Conservation (phyloP, 306 rosid species). For the Canavalia ensiformis region DNA sequence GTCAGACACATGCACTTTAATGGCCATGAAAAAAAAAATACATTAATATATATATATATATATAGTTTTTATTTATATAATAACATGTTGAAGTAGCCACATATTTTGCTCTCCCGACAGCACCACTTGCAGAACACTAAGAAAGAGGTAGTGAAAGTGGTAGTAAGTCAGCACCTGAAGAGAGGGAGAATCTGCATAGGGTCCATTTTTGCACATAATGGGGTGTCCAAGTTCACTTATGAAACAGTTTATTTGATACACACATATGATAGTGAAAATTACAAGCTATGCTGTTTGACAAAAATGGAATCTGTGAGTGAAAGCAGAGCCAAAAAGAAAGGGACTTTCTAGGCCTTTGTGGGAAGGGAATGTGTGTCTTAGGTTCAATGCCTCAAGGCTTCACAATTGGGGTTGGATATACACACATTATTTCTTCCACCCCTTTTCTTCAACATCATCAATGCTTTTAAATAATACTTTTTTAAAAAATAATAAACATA, state of each 20-base stretch:
- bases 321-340: conserved; percentile 44
- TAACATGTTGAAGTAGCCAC: neutral
- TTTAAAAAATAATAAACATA: too few relatives aligned
- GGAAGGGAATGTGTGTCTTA: conserved; percentile 33
- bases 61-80: neutral
- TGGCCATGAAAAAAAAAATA: neutral
- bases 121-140: conserved; percentile 46
- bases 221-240: conserved; percentile 44
- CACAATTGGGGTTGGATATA: conserved; percentile 33
- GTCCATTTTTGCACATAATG: conserved; percentile 52
- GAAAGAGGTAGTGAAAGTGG: conserved; percentile 49
- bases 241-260: conserved; percentile 2
- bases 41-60: neutral
- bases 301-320: conserved; percentile 50
- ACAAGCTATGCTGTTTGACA: conserved; percentile 42
- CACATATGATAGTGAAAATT: conserved; percentile 12
- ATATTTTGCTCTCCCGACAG: conserved; percentile 27
- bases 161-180: conserved; percentile 44
- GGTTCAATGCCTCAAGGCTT: conserved; percentile 39
- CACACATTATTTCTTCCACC: conserved; percentile 33
- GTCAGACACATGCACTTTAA: neutral
- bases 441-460: neutral
- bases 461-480: too few relatives aligned
- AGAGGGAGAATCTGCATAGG: conserved; percentile 28
- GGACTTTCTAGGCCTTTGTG: conserved; percentile 48